Evolutionary conservation across 768 basidiomycete genomes (phyloP), one percentile per base, ranked within the genome.

Genomic region (Lentinula detonsa): DNA sequence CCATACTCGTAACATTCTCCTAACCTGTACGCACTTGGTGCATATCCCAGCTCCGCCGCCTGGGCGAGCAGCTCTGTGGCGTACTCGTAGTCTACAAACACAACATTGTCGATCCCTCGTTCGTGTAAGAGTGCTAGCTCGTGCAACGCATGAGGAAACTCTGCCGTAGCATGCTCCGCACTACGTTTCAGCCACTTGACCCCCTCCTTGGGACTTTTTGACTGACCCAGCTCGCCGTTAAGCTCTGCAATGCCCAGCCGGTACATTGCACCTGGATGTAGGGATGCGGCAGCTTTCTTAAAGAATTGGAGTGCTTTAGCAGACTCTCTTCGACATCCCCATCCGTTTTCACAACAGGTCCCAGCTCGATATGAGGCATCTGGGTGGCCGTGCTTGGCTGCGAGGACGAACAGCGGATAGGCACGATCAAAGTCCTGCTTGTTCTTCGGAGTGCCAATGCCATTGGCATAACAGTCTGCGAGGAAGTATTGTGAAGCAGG

Each of bases 1-100:
- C 97, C 97, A 72, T 98, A 99, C 78, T 99, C 97, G 72, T 99
- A 99, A 73, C 95, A 98, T 75, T 98, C 96, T 28, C 97, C 97
- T 60, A 98, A 76, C 62, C 93, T 87, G 76, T 95, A 93, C 35
- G 97, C 97, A 65, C 92, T 95, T 16, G 96, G 93, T 8, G 96
- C 94, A 74, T 98, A 98, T 4, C 95, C 95, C 28, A 99, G 82
- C 73, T 98, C 97, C 0, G 93, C 87, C 28, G 95, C 96, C 70
- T 97, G 93, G 2, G 97, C 97, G 45, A 98, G 78, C 10, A 98
- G 79, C 74, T 99, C 97, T 1, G 90, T 87, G 0, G 96, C 88
- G 68, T 99, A 99, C 68, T 98, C 96, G 64, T 87, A 86, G 73
- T 99, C 97, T 67, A 96, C 91, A 72, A 98, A 99, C 6, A 99